Conservation (phyloP, 2,329 filamentous ascomycete species). For the Diaporthe amygdali region DNA sequence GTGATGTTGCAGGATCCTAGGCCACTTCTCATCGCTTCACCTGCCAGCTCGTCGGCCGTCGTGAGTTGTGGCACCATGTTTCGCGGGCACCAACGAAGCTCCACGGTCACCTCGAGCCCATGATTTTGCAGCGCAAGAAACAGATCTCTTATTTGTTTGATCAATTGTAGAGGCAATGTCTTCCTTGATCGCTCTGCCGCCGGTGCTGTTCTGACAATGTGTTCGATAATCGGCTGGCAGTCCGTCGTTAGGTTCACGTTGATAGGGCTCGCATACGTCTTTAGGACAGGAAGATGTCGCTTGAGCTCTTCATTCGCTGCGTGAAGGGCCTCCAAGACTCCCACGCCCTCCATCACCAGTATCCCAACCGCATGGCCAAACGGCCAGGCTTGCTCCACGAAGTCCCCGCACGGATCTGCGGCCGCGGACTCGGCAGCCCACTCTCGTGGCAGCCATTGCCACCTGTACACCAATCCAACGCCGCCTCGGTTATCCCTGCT, state of each 20-base stretch:
- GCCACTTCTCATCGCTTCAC: background rate
- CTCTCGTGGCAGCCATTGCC: background rate
- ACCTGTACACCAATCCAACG: background rate
- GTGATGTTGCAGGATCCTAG: background rate
- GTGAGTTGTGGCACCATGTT: background rate
- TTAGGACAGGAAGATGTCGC: background rate
- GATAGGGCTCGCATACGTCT: background rate
- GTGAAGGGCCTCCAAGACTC: background rate
- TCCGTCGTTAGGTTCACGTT: background rate
- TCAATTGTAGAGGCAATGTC: background rate
- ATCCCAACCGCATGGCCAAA: background rate
- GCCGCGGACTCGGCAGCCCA: background rate
- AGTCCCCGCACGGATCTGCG: accelerated
- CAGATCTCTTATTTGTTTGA: background rate
- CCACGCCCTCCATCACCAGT: background rate
- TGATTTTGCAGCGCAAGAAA: background rate
- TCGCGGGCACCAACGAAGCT: background rate
- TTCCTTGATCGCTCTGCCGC: too few relatives aligned
- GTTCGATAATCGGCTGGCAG: background rate
- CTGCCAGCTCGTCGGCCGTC: background rate
- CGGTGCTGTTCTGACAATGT: too few relatives aligned
- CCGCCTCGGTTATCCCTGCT: background rate
- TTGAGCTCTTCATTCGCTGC: background rate
- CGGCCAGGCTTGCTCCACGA: background rate
- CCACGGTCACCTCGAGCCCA: background rate